These are phyloP conservation scores for Fraxinus velutina DNA, from an alignment of 305 asterid genomes.

Conservation along the genomic window DNA sequence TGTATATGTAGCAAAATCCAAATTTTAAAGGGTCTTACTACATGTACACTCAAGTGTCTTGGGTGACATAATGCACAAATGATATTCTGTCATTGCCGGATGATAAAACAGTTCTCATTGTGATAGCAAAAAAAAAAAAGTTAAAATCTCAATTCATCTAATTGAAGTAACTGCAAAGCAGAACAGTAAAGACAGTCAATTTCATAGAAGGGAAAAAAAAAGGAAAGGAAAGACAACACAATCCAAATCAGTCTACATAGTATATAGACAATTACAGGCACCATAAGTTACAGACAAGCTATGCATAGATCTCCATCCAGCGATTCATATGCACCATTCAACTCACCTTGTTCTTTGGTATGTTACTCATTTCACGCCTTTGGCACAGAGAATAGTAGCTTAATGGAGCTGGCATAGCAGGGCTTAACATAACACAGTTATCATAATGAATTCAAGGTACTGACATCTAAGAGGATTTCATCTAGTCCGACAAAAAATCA, in stretches of 20 bases:
- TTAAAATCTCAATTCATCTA: not conserved
- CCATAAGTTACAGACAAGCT: constrained; percentile 39
- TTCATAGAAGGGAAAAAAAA: not conserved
- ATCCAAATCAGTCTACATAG: constrained; percentile 14
- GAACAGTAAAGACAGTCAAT: not conserved
- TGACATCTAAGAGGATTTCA: constrained; percentile 1
- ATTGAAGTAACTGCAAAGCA: not conserved
- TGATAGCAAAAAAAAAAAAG: not conserved
- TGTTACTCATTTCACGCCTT: constrained; percentile 14
- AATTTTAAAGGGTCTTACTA: not conserved
- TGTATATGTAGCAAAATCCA: not conserved
- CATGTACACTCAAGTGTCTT: not conserved
- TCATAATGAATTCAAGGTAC: not conserved
- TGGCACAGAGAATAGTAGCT: constrained; percentile 6
- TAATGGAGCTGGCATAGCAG: constrained; percentile 3
- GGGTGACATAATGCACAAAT: not conserved
- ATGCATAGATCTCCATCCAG: constrained; percentile 34
- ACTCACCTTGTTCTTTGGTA: constrained; percentile 4
- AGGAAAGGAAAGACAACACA: not conserved
- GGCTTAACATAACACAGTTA: not conserved
- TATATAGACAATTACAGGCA: constrained; percentile 45
- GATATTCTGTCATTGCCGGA: not conserved
- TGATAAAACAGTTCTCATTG: not conserved
- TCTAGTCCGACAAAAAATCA: constrained; percentile 45
- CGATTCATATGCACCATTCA: constrained; percentile 5